phyloP scores from a whole-genome alignment of 768 basidiomycete species.

The Inosperma sp. region DNA sequence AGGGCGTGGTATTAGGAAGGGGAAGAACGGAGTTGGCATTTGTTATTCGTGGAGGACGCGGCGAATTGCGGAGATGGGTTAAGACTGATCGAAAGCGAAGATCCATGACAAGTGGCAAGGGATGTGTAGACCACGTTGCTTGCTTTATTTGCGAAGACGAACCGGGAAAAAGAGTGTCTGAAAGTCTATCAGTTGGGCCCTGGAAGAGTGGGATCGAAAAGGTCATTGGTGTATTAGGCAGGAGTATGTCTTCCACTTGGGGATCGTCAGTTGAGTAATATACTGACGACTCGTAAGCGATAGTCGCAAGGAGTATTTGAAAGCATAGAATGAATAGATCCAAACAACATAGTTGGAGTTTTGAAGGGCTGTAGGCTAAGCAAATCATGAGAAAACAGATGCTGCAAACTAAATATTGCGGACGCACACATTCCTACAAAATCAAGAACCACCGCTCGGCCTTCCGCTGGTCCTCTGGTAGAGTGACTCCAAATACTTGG shows the following conservation, averaged over 20 bases:
- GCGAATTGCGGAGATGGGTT: slow-evolving; percentile 53
- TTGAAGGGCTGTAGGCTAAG: slow-evolving; percentile 58
- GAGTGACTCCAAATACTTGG: slow-evolving; percentile 61
- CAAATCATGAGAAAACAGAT: neutral
- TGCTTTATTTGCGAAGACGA: slow-evolving; percentile 21
- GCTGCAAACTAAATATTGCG: neutral
- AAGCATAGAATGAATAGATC: slow-evolving; percentile 65
- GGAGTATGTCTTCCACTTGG: slow-evolving; percentile 38
- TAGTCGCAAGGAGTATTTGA: slow-evolving; percentile 60
- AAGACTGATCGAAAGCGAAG: slow-evolving; percentile 52
- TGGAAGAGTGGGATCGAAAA: slow-evolving; percentile 17
- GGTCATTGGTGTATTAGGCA: slow-evolving; percentile 21
- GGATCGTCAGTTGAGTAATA: slow-evolving; percentile 35
- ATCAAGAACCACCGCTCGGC: slow-evolving; percentile 66
- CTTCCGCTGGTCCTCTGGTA: slow-evolving; percentile 46
- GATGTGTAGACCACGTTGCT: slow-evolving; percentile 14
- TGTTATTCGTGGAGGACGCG: slow-evolving; percentile 27
- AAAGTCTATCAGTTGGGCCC: slow-evolving; percentile 13
- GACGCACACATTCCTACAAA: slow-evolving; percentile 73
- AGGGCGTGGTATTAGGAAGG: slow-evolving; percentile 56
- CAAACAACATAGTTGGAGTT: slow-evolving; percentile 56
- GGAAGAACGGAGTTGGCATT: slow-evolving; percentile 41
- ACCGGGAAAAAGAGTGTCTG: slow-evolving; percentile 13
- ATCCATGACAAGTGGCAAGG: slow-evolving; percentile 54
- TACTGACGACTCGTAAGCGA: slow-evolving; percentile 61